Percentiles rank a stretch among this genome's conserved stretches.
These are phyloP conservation scores for Vitis cinerea DNA, from an alignment of 164 flowering plant genomes.

Conservation along the genomic window DNA sequence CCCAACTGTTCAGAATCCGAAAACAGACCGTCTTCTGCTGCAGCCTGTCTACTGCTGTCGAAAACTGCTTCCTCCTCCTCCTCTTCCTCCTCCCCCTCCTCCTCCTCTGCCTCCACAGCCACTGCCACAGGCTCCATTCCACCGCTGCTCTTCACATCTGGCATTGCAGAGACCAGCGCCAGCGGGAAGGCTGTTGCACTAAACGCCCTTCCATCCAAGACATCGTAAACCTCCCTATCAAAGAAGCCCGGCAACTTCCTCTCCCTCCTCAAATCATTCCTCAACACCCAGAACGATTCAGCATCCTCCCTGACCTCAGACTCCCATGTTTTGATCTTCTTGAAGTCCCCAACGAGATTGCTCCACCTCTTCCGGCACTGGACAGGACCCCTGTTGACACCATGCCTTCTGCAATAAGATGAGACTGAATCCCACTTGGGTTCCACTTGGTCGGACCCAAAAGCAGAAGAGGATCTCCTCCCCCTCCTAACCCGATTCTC, in stretches of 20 bases:
- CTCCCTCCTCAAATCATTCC: conserved; percentile 66
- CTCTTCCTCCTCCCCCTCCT: conserved; percentile 10
- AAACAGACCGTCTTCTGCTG: conserved; percentile 18
- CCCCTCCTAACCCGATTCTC: conserved; percentile 53
- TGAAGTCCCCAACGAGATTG: conserved; percentile 63
- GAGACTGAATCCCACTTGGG: conserved; percentile 79
- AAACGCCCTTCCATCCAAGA: conserved; percentile 33
- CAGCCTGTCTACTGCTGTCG: conserved; percentile 12
- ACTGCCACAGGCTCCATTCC: not conserved
- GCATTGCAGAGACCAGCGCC: conserved; percentile 9
- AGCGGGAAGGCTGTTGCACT: conserved; percentile 15
- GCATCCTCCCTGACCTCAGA: conserved; percentile 24
- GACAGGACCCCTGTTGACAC: conserved; percentile 63
- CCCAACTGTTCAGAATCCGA: conserved; percentile 19
- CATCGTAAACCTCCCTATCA: conserved; percentile 63
- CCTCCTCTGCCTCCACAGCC: conserved; percentile 17
- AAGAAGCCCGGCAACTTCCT: conserved; percentile 65
- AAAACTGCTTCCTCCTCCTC: conserved; percentile 9
- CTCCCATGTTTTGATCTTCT: conserved; percentile 72
- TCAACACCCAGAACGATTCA: conserved; percentile 70
- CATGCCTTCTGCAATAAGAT: conserved; percentile 57
- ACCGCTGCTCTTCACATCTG: conserved; percentile 11
- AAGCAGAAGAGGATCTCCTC: conserved; percentile 18
- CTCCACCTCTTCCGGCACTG: conserved; percentile 85
- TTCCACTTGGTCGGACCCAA: conserved; percentile 38